A percentile compares a stretch with the other conserved stretches of the same genome.
Evolutionary conservation across 2,329 filamentous ascomycete genomes (phyloP).

Genomic region (Cercospora sp.): DNA sequence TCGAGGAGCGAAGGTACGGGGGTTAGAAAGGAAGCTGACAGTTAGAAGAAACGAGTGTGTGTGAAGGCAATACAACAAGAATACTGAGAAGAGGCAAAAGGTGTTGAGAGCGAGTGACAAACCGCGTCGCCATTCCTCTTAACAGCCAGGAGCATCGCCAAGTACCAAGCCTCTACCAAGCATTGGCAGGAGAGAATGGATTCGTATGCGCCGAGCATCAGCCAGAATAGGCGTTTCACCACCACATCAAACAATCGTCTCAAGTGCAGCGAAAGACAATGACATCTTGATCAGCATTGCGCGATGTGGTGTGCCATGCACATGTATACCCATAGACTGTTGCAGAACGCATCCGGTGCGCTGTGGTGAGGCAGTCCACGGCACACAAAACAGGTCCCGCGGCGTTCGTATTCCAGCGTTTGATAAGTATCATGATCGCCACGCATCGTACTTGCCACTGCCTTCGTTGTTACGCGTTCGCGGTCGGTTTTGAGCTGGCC

Average conservation of each 20-base stretch:
- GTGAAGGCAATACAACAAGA: conserved; percentile 1
- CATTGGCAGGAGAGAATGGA: conserved; percentile 17
- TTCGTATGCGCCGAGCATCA: conserved; percentile 15
- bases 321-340: background rate
- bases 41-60: conserved; percentile 10
- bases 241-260: conserved; percentile 1
- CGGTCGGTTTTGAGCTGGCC: background rate
- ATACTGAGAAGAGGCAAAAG: conserved; percentile 12
- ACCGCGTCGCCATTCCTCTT: conserved; percentile 4
- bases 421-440: background rate
- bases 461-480: background rate
- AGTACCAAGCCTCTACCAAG: conserved; percentile 11
- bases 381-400: background rate
- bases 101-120: conserved; percentile 5
- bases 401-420: background rate
- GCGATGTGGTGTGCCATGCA: background rate
- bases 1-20: background rate
- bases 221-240: conserved; percentile 3
- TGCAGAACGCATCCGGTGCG: background rate
- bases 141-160: conserved; percentile 7
- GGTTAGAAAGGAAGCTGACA: conserved; percentile 6
- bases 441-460: background rate
- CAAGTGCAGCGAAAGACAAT: background rate
- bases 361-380: background rate
- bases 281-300: background rate